Evolutionary conservation across 73 alveolate species (phyloP).

Genomic region (Paramecium octaurelia): DNA sequence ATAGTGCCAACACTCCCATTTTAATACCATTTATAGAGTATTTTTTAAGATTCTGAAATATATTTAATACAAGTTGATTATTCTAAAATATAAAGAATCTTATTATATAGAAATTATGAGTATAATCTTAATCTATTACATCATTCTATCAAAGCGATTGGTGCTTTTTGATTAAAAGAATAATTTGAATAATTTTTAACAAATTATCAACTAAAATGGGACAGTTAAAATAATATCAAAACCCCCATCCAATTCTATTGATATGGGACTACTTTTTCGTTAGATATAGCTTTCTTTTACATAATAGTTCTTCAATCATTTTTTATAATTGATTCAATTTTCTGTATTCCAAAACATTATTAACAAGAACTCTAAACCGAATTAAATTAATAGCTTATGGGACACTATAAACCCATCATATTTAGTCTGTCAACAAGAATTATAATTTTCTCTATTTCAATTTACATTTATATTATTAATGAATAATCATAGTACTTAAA

Average conservation of each 20-base stretch:
- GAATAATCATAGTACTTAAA: neutral
- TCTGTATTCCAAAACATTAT: neutral
- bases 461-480: neutral
- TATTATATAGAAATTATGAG: neutral
- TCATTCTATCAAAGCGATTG: neutral
- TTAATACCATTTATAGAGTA: slow-evolving; percentile 83
- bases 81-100: slow-evolving; percentile 21
- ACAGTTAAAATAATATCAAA: neutral
- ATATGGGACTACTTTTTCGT: neutral
- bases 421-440: neutral
- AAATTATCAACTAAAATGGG: neutral
- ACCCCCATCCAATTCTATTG: neutral
- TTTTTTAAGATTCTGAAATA: slow-evolving; percentile 45
- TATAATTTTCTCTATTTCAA: neutral
- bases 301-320: neutral
- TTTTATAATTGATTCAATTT: neutral
- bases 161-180: neutral
- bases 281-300: neutral
- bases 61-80: slow-evolving; percentile 25
- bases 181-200: too few species aligned
- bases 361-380: neutral
- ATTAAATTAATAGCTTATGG: neutral
- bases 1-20: slow-evolving; percentile 67
- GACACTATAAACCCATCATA: neutral
- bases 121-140: neutral